Evolutionary conservation across 1,284 basidiomycete species (phyloP).

Genomic region (Mycena sp.): DNA sequence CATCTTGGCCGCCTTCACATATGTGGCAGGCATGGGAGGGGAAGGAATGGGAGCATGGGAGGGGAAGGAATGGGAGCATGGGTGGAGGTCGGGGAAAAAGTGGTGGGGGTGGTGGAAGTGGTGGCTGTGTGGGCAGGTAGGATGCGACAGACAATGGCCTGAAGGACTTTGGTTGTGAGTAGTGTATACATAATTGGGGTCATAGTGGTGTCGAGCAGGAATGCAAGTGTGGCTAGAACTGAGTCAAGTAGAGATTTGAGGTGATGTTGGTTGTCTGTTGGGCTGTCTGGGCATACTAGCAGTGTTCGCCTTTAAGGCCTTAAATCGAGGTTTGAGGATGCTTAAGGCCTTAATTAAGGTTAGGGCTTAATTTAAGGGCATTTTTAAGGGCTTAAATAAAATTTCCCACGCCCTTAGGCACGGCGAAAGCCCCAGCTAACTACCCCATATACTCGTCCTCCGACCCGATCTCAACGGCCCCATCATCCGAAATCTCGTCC

Average conservation of each 20-base stretch:
- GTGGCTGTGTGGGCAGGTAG: background rate
- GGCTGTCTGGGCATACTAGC: background rate
- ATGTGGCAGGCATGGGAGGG: too few relatives aligned
- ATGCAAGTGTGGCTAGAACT: constrained; percentile 1
- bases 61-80: background rate
- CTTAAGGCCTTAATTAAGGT: too few relatives aligned
- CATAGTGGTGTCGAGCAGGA: background rate
- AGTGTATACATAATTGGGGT: background rate
- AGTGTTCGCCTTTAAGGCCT: background rate
- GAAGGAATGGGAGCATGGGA: too few relatives aligned
- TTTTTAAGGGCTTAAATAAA: too few relatives aligned
- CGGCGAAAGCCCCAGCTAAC: too few relatives aligned
- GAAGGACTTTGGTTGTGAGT: background rate
- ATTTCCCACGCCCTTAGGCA: too few relatives aligned
- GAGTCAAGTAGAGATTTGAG: constrained; percentile 5
- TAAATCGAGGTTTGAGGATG: too few relatives aligned
- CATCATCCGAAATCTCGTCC: too few relatives aligned
- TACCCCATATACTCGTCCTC: too few relatives aligned
- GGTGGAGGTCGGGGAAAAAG: background rate
- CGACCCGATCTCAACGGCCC: too few relatives aligned
- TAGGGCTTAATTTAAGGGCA: too few relatives aligned
- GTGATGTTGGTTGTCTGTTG: background rate
- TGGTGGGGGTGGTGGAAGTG: background rate
- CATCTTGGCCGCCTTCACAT: too few relatives aligned
- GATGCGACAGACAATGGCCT: background rate